phyloP scores from a whole-genome alignment of 1,284 basidiomycete species.

The Pterula multifida region DNA sequence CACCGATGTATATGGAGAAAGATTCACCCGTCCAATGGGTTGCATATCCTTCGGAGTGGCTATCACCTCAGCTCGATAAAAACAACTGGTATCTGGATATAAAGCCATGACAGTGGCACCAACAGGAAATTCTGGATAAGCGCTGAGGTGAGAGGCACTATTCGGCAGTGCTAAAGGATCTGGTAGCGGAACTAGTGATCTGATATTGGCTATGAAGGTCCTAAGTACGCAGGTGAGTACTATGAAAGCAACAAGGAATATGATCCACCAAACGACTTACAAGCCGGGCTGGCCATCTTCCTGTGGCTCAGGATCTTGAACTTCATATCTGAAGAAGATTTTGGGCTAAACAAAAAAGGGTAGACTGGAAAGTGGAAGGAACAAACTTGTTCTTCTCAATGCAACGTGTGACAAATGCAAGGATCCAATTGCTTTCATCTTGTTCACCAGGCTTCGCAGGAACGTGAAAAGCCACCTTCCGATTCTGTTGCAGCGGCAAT shows the following conservation, averaged over 20 bases:
- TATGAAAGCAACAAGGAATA: slow-evolving; percentile 4
- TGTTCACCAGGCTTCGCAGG: slow-evolving; percentile 35
- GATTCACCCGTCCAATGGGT: slow-evolving; percentile 34
- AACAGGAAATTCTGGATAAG: slow-evolving; percentile 59
- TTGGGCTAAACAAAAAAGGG: slow-evolving; percentile 4
- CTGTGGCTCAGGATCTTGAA: slow-evolving; percentile 70
- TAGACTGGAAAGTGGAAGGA: slow-evolving; percentile 5
- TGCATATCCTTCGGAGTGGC: slow-evolving; percentile 48
- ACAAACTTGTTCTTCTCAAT: slow-evolving; percentile 51
- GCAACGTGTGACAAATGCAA: slow-evolving; percentile 61
- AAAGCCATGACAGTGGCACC: slow-evolving; percentile 69
- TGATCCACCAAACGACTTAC: slow-evolving; percentile 23
- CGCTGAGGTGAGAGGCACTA: slow-evolving; percentile 48
- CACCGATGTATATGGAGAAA: slow-evolving; percentile 6
- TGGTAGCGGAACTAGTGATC: slow-evolving; percentile 64
- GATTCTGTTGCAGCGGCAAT: slow-evolving; percentile 53
- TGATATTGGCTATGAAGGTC: slow-evolving; percentile 54
- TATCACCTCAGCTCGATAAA: slow-evolving; percentile 73
- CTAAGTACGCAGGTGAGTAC: slow-evolving; percentile 21
- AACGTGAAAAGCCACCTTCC: slow-evolving; percentile 72
- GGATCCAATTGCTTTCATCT: slow-evolving; percentile 70
- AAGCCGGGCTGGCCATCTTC: slow-evolving; percentile 62
- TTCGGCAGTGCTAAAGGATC: slow-evolving; percentile 48
- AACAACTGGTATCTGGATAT: slow-evolving; percentile 78
- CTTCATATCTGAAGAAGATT: slow-evolving; percentile 52